These are phyloP conservation scores for Xerophyta viscosa DNA, from an alignment of 106 monocot species.

Conservation along the genomic window DNA sequence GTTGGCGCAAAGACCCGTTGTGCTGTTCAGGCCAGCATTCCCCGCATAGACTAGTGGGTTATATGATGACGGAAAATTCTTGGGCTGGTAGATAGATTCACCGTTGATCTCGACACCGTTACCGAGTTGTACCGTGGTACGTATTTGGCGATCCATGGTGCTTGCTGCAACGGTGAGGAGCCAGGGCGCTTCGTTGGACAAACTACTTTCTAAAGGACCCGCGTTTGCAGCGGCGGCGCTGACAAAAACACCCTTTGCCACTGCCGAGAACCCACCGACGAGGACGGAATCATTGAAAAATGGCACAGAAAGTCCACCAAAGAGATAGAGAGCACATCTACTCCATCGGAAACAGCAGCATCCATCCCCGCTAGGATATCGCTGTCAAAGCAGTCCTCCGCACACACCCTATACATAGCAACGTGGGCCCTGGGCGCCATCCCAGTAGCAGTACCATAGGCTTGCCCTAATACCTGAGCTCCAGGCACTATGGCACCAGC, in stretches of 20 bases:
- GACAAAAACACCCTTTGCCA: slow-evolving; percentile 8
- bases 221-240: slow-evolving; percentile 14
- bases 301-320: not conserved
- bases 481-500: slow-evolving; percentile 1
- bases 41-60: not conserved
- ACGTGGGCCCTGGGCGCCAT: slow-evolving; percentile 24
- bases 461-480: not conserved
- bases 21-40: not conserved
- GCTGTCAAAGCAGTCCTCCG: not conserved
- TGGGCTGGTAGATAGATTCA: slow-evolving; percentile 3
- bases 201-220: not conserved
- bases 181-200: slow-evolving; percentile 17
- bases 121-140: slow-evolving; percentile 7
- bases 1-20: not conserved
- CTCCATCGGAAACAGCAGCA: slow-evolving; percentile 11
- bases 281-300: slow-evolving; percentile 6
- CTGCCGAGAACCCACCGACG: slow-evolving; percentile 11
- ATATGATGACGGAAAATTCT: not conserved
- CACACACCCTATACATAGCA: slow-evolving; percentile 12
- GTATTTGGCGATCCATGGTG: slow-evolving; percentile 6
- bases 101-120: slow-evolving; percentile 1
- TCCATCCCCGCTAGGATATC: slow-evolving; percentile 11
- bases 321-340: slow-evolving; percentile 25
- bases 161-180: slow-evolving; percentile 11
- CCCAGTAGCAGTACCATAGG: slow-evolving; percentile 8